Evolutionary conservation across 2,329 filamentous ascomycete species (phyloP).

Genomic region (Seiridium cupressi): DNA sequence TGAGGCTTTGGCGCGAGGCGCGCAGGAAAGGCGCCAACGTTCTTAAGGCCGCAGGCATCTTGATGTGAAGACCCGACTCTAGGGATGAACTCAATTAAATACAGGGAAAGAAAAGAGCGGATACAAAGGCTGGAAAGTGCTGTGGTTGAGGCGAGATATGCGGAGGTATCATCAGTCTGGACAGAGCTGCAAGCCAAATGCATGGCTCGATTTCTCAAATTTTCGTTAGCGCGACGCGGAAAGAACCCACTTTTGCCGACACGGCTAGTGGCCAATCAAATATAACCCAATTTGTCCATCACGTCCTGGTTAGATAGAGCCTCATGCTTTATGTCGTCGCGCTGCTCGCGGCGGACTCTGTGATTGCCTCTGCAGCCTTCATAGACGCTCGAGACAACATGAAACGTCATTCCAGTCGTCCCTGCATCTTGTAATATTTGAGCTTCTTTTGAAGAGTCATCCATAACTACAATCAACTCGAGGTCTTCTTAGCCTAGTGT

Average conservation of each 20-base stretch:
- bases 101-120: neutral
- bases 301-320: neutral
- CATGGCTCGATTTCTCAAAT: neutral
- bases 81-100: neutral
- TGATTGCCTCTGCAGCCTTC: no score
- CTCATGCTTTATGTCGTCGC: no score
- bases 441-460: neutral
- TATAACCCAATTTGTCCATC: neutral
- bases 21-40: conserved; percentile 76
- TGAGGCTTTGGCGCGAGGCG: conserved; percentile 74
- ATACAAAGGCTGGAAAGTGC: neutral
- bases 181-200: neutral
- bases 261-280: neutral
- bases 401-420: neutral
- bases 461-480: neutral
- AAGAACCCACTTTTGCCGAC: neutral
- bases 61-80: conserved; percentile 31
- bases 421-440: neutral
- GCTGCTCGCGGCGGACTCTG: no score
- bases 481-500: neutral
- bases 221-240: neutral
- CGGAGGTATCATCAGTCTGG: no score
- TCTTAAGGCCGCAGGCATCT: conserved; percentile 80
- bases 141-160: neutral
- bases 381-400: no score